These are phyloP conservation scores for Trypanosoma avium DNA, from an alignment of 208 protist genomes.

Conservation along the genomic window DNA sequence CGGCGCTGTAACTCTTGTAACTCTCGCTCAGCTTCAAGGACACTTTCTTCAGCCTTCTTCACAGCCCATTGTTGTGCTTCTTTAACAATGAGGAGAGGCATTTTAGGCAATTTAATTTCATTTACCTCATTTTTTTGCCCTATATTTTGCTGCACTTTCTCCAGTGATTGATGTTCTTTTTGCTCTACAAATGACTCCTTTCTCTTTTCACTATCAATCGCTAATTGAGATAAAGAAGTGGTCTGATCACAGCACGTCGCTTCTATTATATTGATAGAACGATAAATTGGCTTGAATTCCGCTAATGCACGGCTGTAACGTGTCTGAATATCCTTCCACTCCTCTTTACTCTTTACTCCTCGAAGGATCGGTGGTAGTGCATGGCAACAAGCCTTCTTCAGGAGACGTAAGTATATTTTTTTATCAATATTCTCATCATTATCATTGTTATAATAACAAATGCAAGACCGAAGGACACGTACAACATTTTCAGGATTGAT, in stretches of 20 bases:
- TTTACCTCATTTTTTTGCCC: too few relatives aligned
- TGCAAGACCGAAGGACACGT: background rate
- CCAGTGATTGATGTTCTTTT: too few relatives aligned
- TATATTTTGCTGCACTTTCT: too few relatives aligned
- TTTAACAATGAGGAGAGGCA: background rate
- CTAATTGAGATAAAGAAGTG: too few relatives aligned
- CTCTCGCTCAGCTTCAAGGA: background rate
- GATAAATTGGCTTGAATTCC: too few relatives aligned
- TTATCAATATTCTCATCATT: background rate
- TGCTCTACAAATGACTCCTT: too few relatives aligned
- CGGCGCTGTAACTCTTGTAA: background rate
- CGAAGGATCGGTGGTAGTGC: background rate
- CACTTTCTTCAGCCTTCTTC: background rate
- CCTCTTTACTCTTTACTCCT: background rate
- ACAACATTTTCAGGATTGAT: background rate
- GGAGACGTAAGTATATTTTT: background rate
- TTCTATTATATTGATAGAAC: too few relatives aligned
- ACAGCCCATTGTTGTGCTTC: background rate
- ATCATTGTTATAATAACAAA: background rate
- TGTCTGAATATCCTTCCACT: background rate
- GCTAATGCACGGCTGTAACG: background rate
- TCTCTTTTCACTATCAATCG: too few relatives aligned
- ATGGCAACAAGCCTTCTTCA: background rate
- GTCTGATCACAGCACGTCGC: too few relatives aligned
- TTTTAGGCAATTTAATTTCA: too few relatives aligned